These are phyloP conservation scores for Cantharellus cinnabarinus DNA, from an alignment of 768 basidiomycete species.

Conservation along the genomic window DNA sequence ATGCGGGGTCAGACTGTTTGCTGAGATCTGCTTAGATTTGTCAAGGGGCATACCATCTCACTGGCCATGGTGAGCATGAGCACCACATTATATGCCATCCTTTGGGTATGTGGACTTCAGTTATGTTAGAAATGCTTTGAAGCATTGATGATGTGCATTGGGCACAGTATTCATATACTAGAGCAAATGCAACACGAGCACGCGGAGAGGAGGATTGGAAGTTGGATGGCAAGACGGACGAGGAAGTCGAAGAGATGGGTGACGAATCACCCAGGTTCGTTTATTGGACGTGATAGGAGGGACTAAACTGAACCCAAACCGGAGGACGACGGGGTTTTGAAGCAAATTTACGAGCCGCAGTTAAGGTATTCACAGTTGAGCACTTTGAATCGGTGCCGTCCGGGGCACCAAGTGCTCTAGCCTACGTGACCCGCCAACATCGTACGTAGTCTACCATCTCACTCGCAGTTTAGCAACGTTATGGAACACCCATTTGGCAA, in stretches of 20 bases:
- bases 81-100: not conserved
- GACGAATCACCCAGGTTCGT: constrained; percentile 1
- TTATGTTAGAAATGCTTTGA: not conserved
- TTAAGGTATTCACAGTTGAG: too few relatives aligned
- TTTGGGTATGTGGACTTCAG: not conserved
- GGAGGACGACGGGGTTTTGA: too few relatives aligned
- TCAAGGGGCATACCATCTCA: not conserved
- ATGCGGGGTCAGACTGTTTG: not conserved
- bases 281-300: not conserved
- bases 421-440: too few relatives aligned
- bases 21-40: not conserved
- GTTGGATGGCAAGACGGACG: not conserved
- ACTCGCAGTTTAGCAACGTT: too few relatives aligned
- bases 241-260: constrained; percentile 1
- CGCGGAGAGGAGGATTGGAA: constrained; percentile 1
- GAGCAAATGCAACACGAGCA: not conserved
- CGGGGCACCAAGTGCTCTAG: too few relatives aligned
- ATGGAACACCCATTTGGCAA: too few relatives aligned
- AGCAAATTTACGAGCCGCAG: too few relatives aligned
- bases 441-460: too few relatives aligned
- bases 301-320: too few relatives aligned
- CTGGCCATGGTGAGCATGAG: not conserved
- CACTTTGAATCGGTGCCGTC: too few relatives aligned
- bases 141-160: not conserved
- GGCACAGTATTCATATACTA: not conserved